These are phyloP conservation scores for Suaeda aralocaspica DNA, from an alignment of 148 eudicot species.

Conservation along the genomic window DNA sequence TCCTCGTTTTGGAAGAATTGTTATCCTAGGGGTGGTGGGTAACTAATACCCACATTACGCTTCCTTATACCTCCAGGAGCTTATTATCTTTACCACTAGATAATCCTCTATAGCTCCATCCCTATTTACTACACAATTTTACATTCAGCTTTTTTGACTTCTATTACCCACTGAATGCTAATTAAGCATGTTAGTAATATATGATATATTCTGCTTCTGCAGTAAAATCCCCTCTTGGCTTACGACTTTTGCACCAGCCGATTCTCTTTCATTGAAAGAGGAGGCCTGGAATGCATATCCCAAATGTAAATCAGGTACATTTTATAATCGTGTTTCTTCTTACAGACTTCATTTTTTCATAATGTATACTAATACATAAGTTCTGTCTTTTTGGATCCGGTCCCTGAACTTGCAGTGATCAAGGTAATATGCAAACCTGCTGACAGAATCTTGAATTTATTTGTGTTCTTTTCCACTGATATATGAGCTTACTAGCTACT, in stretches of 20 bases:
- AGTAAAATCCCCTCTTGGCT: slow-evolving; percentile 77
- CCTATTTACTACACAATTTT: too few species aligned
- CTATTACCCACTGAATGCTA: too few species aligned
- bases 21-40: too few species aligned
- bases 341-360: slow-evolving; percentile 7
- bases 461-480: background rate
- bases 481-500: background rate
- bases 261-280: slow-evolving; percentile 60
- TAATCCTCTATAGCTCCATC: too few species aligned
- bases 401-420: slow-evolving; percentile 29
- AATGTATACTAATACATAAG: slow-evolving; percentile 8
- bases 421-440: slow-evolving; percentile 34
- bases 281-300: slow-evolving; percentile 83
- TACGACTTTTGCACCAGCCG: slow-evolving; percentile 46
- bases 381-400: slow-evolving; percentile 9
- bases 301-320: slow-evolving; percentile 60
- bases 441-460: background rate
- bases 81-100: too few species aligned
- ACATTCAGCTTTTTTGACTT: too few species aligned
- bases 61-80: too few species aligned
- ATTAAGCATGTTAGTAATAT: too few species aligned
- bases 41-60: too few species aligned
- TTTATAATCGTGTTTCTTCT: background rate
- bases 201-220: slow-evolving; percentile 19
- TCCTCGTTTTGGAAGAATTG: too few species aligned